A percentile compares a stretch with the other conserved stretches of the same genome.
These are phyloP conservation scores for Zalaria obscura DNA, from an alignment of 2,329 filamentous ascomycete species.

Conservation along the genomic window DNA sequence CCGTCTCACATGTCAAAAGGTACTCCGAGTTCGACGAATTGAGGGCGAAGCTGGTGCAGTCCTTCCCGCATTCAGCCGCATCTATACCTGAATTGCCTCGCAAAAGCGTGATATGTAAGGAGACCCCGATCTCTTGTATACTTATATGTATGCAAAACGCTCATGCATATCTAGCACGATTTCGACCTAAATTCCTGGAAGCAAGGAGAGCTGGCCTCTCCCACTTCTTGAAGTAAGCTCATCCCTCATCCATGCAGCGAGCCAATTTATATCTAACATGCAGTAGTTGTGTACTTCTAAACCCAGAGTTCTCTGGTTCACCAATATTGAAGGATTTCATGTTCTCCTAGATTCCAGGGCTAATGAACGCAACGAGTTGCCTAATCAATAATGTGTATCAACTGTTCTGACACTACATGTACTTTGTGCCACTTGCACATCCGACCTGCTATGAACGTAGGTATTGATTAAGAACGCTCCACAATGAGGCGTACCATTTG, in stretches of 20 bases:
- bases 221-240: slow-evolving; percentile 80
- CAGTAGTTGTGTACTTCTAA: slow-evolving; percentile 72
- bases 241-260: slow-evolving; percentile 3
- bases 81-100: slow-evolving; percentile 84
- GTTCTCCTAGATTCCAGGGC: slow-evolving; percentile 29
- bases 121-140: neutral
- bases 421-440: too few relatives aligned
- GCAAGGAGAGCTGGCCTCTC: slow-evolving; percentile 67
- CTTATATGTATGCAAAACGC: neutral
- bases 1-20: slow-evolving; percentile 22
- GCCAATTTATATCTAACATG: neutral
- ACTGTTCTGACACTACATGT: too few relatives aligned
- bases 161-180: slow-evolving; percentile 35
- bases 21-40: slow-evolving; percentile 93
- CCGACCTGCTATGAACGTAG: too few relatives aligned
- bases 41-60: slow-evolving; percentile 54
- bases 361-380: too few relatives aligned
- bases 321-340: slow-evolving; percentile 84
- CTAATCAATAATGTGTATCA: too few relatives aligned
- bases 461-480: too few relatives aligned
- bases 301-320: slow-evolving; percentile 88
- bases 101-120: slow-evolving; percentile 78
- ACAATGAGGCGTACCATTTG: too few relatives aligned
- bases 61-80: slow-evolving; percentile 71
- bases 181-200: slow-evolving; percentile 74